Evolutionary conservation across 1,284 basidiomycete genomes (phyloP).

Genomic region (Malassezia slooffiae): DNA sequence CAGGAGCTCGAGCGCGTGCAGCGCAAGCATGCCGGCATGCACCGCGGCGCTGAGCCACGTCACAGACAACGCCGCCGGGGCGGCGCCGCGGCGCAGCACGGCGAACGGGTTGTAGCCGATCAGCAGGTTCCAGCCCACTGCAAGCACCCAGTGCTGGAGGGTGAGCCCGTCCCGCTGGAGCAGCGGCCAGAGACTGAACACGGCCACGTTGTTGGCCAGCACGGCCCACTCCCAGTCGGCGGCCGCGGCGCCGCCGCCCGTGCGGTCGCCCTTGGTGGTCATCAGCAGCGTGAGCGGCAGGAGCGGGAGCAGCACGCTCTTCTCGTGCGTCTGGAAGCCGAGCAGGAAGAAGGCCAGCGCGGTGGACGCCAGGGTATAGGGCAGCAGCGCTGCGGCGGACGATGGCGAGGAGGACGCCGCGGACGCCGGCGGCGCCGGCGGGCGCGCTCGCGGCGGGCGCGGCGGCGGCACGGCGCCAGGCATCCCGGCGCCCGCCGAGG

Average conservation of each 20-base stretch:
- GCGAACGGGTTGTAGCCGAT: constrained; percentile 56
- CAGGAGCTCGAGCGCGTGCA: constrained; percentile 60
- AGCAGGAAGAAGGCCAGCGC: constrained; percentile 79
- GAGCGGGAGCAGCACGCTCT: constrained; percentile 76
- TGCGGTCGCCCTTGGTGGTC: constrained; percentile 51
- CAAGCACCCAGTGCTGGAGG: constrained; percentile 59
- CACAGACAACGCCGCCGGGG: constrained; percentile 7
- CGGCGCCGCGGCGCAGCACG: constrained; percentile 7
- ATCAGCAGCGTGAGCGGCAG: constrained; percentile 71
- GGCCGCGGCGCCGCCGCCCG: constrained; percentile 49
- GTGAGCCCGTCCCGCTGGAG: constrained; percentile 68
- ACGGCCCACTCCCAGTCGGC: constrained; percentile 63
- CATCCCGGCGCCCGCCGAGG: too few relatives aligned
- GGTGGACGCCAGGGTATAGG: constrained; percentile 38
- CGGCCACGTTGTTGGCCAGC: constrained; percentile 71
- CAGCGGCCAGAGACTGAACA: constrained; percentile 77
- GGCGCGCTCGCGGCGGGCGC: neutral
- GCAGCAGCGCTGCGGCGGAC: constrained; percentile 51
- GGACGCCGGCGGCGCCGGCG: neutral
- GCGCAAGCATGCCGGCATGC: constrained; percentile 51
- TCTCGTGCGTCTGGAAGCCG: constrained; percentile 91
- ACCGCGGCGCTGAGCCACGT: constrained; percentile 8
- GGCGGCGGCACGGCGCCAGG: constrained; percentile 1
- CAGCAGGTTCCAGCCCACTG: constrained; percentile 66
- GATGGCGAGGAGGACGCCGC: constrained; percentile 53